phyloP scores from a whole-genome alignment of 352 stramenopile genomes.

The Phytophthora podocarpi region DNA sequence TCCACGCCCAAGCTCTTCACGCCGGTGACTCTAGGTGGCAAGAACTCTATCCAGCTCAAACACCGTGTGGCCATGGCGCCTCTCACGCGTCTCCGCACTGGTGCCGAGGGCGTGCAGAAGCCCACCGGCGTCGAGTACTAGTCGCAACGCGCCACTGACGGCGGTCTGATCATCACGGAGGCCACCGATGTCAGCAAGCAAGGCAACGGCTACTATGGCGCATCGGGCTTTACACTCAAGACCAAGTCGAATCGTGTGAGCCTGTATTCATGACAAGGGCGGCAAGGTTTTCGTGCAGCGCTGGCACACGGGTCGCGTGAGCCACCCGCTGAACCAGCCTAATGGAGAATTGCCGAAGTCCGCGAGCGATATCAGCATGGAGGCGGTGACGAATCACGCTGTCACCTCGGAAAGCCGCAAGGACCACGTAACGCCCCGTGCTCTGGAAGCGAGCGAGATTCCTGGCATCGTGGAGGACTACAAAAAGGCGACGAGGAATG shows the following conservation, averaged over 20 bases:
- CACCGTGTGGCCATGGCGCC: constrained; percentile 62
- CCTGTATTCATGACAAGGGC: constrained; percentile 72
- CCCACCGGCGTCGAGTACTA: constrained; percentile 51
- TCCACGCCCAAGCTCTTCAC: constrained; percentile 43
- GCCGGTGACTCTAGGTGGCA: constrained; percentile 40
- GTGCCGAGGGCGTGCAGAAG: constrained; percentile 37
- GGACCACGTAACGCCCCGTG: constrained; percentile 48
- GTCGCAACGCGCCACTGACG: constrained; percentile 44
- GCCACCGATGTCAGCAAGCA: constrained; percentile 48
- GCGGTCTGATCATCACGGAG: constrained; percentile 59
- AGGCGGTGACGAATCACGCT: constrained; percentile 32
- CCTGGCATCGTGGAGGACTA: constrained; percentile 70
- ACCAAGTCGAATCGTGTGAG: constrained; percentile 59
- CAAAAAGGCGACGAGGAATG: constrained; percentile 53
- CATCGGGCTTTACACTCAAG: constrained; percentile 54
- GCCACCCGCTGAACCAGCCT: constrained; percentile 60
- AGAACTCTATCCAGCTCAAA: constrained; percentile 44
- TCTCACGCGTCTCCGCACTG: constrained; percentile 40
- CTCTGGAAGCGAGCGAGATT: constrained; percentile 76
- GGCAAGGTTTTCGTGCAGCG: constrained; percentile 78
- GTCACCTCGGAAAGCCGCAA: constrained; percentile 41
- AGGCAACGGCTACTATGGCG: constrained; percentile 37
- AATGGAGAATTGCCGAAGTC: constrained; percentile 50
- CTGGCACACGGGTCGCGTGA: constrained; percentile 76
- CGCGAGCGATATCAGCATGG: constrained; percentile 36